Evolutionary conservation across 108 stramenopile genomes (phyloP), one percentile per base, ranked within the genome.

Genomic region (Mediolabrus comicus): DNA sequence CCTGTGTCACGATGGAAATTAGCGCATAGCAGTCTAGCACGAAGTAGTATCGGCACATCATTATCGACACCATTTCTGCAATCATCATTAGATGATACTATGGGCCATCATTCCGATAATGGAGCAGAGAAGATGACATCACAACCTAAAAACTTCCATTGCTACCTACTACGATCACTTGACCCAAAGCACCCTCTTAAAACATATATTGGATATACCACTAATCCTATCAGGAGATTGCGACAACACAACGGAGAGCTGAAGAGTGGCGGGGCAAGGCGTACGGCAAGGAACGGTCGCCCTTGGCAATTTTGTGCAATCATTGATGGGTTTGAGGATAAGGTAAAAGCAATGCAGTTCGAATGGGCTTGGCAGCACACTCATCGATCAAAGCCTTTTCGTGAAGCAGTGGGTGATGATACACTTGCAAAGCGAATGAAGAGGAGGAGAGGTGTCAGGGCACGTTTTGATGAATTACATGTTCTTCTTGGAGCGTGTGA

Each of bases 351-450:
- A 4, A 64, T 88, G 69, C 77, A 84, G 32, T 88, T 88, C 56
- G 87, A 88, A 54, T 86, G 87, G 87, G 83, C 85, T 1, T 86
- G 85, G 85, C 87, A 86, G 51, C 83, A 86, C 55, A 70, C 67
- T 39, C 56, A 70, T 41, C 65, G 58, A 38, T 83, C 82, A 1
- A 41, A 82, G 27, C 58, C 61, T 3, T 83, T 86, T 1, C 59
- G 87, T 19, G 79, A 56, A 3, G 74, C 62, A 3, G 41, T 88
- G 29, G 87, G 87, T 51, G 54, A 22, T 26, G 67, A 69, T 22
- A 19, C 25, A 25, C n/a, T 57, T 16, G 86, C 86, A 14, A 64
- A 55, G 33, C 65, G 55, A 32, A 65, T 84, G 36, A 67, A 74
- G n/a, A 54, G 84, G 0, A 82, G 82, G 26, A 67, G 82, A 19